phyloP scores from a whole-genome alignment of 371 early-diverging fungal species.

The Mortierella sp. region DNA sequence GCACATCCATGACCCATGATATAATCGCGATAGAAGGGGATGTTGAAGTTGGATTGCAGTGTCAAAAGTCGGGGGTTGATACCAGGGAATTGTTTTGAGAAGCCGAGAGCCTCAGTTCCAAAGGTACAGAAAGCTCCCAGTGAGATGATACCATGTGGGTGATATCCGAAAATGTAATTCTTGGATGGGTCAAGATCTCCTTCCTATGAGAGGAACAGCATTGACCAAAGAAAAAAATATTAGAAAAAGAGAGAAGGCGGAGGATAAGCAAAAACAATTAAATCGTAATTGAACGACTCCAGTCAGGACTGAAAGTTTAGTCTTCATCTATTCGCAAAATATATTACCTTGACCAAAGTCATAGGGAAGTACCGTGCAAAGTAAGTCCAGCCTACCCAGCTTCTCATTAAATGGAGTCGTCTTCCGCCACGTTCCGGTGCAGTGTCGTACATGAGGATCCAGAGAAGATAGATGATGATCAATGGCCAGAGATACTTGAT shows the following conservation, averaged over 20 bases:
- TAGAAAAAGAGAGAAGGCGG: not conserved
- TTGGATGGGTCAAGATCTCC: conserved; percentile 78
- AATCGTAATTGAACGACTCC: too few species aligned
- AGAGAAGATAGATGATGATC: conserved; percentile 76
- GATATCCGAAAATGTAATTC: conserved; percentile 85
- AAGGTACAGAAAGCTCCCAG: conserved; percentile 87
- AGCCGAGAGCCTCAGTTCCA: conserved; percentile 78
- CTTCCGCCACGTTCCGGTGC: conserved; percentile 81
- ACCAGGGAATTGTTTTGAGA: conserved; percentile 78
- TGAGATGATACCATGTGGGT: conserved; percentile 89
- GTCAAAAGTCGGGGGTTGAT: conserved; percentile 74
- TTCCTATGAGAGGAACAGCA: conserved; percentile 58
- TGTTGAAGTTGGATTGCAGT: conserved; percentile 69
- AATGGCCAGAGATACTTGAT: conserved; percentile 73
- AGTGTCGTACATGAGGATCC: conserved; percentile 66
- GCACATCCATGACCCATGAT: conserved; percentile 78
- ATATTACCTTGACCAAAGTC: conserved; percentile 73
- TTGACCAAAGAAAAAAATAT: conserved; percentile 8
- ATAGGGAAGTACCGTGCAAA: conserved; percentile 87
- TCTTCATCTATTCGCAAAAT: not conserved
- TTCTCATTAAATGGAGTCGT: conserved; percentile 69
- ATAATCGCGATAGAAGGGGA: conserved; percentile 84
- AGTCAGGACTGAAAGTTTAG: not conserved
- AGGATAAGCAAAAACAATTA: conserved; percentile 32
- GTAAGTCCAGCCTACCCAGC: conserved; percentile 72